phyloP scores from a whole-genome alignment of 2,329 filamentous ascomycete genomes.

The Venturiaceae sp. region DNA sequence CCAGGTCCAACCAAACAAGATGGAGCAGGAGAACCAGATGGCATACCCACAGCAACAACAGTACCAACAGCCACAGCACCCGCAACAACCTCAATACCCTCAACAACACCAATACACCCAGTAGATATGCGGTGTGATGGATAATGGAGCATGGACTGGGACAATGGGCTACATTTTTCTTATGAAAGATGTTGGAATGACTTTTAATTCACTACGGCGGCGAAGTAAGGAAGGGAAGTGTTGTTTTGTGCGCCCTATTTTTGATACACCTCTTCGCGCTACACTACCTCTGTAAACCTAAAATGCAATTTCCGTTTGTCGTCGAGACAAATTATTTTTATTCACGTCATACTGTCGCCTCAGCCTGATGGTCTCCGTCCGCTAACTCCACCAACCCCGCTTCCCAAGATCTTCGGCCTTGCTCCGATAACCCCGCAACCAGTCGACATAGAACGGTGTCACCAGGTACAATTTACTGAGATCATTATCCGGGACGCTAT shows the following conservation, averaged over 20 bases:
- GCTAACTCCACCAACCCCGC: not conserved
- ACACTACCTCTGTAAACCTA: not conserved
- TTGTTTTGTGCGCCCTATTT: not conserved
- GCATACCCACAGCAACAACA: not conserved
- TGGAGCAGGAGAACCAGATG: not conserved
- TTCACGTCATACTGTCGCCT: not conserved
- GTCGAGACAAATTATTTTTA: not conserved
- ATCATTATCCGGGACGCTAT: too few relatives aligned
- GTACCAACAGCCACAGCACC: not conserved
- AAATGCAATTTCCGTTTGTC: too few relatives aligned
- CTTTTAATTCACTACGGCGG: not conserved
- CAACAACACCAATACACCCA: not conserved
- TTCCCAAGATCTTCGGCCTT: not conserved
- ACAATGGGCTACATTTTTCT: not conserved
- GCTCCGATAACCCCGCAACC: not conserved
- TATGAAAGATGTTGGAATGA: not conserved
- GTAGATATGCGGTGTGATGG: not conserved
- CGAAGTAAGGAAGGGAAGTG: not conserved
- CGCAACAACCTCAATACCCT: not conserved
- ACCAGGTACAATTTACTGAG: not conserved
- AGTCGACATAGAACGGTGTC: not conserved
- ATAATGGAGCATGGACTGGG: not conserved
- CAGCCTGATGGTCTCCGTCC: not conserved
- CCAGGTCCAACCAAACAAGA: constrained; percentile 5
- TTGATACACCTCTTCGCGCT: not conserved